Conservation (phyloP, 768 basidiomycete species). For the Cystofilobasidium macerans region DNA sequence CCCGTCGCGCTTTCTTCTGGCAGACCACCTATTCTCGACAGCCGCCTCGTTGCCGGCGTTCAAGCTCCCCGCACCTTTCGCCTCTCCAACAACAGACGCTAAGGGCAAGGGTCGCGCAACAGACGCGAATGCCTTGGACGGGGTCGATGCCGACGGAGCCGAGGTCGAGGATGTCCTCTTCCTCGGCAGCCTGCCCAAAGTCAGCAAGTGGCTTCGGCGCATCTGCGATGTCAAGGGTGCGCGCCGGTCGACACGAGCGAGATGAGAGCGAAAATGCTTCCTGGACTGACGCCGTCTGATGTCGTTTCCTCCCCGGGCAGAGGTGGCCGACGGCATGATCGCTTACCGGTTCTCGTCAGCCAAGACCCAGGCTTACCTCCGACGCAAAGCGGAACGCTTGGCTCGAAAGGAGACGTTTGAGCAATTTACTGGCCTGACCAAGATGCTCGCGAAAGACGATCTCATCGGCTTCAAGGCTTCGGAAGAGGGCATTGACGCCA, state of each 20-base stretch:
- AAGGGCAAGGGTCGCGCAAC: slow-evolving; percentile 4
- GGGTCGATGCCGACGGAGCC: background rate
- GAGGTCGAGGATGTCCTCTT: slow-evolving; percentile 11
- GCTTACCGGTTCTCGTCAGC: slow-evolving; percentile 8
- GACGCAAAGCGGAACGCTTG: slow-evolving; percentile 11
- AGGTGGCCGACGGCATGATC: slow-evolving; percentile 2
- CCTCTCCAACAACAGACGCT: background rate
- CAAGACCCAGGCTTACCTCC: slow-evolving; percentile 11
- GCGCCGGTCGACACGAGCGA: background rate
- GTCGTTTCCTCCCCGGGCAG: background rate
- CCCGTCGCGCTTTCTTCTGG: slow-evolving; percentile 21
- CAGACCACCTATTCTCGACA: slow-evolving; percentile 24
- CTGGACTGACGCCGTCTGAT: background rate
- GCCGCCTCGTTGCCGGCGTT: slow-evolving; percentile 2
- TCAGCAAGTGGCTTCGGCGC: slow-evolving; percentile 4
- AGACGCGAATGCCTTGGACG: background rate
- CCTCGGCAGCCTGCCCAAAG: background rate
- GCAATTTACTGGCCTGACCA: slow-evolving; percentile 4
- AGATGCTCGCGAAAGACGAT: slow-evolving; percentile 19
- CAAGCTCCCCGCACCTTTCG: slow-evolving; percentile 11
- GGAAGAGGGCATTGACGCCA: background rate
- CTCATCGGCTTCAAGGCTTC: slow-evolving; percentile 6
- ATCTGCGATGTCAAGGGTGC: slow-evolving; percentile 21
- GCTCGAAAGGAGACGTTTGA: slow-evolving; percentile 9
- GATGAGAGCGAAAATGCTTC: too few relatives aligned